A percentile compares a stretch with the other conserved stretches of the same genome.
Conservation (phyloP, 208 protist species). For the Entamoeba histolytica region DNA sequence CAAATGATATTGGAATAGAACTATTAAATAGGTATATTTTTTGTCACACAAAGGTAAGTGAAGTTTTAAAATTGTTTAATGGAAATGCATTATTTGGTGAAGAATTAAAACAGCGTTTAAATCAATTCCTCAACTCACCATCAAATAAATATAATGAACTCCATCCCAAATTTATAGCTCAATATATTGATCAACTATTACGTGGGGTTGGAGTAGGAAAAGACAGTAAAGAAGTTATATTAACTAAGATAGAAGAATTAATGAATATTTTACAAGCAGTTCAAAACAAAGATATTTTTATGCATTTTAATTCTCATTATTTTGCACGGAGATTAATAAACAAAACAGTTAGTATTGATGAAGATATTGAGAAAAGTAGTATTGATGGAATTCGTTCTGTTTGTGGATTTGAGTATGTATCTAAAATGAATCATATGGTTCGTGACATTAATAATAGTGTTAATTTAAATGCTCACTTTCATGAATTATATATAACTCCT, state of each 20-base stretch:
- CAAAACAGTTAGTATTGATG: not conserved
- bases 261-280: not conserved
- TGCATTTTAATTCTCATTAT: not conserved
- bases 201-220: not conserved
- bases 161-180: not conserved
- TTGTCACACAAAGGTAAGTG: not conserved
- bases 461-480: not conserved
- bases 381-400: not conserved
- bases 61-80: not conserved
- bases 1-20: not conserved
- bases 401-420: not conserved
- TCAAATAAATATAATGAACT: not conserved
- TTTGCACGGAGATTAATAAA: not conserved
- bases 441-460: not conserved
- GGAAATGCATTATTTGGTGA: not conserved
- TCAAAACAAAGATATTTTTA: not conserved
- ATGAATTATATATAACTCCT: not conserved
- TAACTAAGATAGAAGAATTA: not conserved
- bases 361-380: not conserved
- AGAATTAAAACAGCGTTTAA: not conserved
- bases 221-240: not conserved
- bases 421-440: not conserved
- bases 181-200: not conserved
- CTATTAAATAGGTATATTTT: not conserved
- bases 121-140: not conserved